These are phyloP conservation scores for Metschnikowia continentalis DNA, from an alignment of 805 yeast species.

Conservation along the genomic window DNA sequence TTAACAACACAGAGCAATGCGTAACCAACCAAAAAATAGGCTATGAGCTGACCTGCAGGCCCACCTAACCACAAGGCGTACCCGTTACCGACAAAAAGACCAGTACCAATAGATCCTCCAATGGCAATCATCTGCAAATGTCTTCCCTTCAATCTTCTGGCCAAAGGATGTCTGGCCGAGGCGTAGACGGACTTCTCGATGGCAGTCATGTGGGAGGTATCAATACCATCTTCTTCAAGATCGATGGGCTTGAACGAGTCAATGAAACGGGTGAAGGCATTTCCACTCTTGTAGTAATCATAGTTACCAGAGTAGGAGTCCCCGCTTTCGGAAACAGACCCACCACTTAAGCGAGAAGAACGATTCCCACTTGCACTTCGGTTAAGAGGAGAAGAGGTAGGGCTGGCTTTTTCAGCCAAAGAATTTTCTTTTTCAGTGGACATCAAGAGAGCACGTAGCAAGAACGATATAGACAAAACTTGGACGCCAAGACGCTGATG, in stretches of 20 bases:
- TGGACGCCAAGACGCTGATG: not conserved
- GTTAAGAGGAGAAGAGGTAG: not conserved
- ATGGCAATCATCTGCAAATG: constrained; percentile 76
- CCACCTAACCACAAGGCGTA: constrained; percentile 19
- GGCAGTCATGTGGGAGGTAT: constrained; percentile 36
- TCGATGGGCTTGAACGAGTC: constrained; percentile 38
- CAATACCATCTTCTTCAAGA: constrained; percentile 37
- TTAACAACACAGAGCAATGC: constrained; percentile 19
- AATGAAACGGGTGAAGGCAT: constrained; percentile 20
- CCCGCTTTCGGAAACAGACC: not conserved
- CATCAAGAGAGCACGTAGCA: not conserved
- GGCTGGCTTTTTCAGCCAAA: not conserved
- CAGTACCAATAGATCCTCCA: constrained; percentile 85
- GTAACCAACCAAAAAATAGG: constrained; percentile 19
- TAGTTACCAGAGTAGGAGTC: not conserved
- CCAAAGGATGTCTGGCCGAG: constrained; percentile 41
- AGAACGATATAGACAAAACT: too few species aligned
- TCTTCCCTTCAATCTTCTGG: constrained; percentile 42
- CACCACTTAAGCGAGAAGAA: not conserved
- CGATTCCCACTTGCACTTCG: not conserved
- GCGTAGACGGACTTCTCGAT: constrained; percentile 38
- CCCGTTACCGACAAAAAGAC: constrained; percentile 34
- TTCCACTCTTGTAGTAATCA: constrained; percentile 11
- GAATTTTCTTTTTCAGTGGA: not conserved
- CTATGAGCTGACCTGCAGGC: constrained; percentile 19